phyloP scores from a whole-genome alignment of 1,284 basidiomycete genomes.

The Earliella scabrosa region DNA sequence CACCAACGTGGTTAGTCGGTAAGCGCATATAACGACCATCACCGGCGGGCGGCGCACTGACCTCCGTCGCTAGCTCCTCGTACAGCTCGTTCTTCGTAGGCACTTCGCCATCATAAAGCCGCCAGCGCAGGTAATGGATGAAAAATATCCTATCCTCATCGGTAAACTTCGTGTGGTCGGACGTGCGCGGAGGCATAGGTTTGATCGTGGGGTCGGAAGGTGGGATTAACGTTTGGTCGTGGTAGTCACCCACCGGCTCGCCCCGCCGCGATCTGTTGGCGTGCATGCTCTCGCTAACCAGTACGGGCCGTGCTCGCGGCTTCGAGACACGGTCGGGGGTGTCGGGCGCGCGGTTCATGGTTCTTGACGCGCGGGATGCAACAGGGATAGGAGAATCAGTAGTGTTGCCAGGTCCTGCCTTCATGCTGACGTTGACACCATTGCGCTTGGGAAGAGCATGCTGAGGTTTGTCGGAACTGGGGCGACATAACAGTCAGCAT shows the following conservation, averaged over 20 bases:
- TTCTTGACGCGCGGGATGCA: too few species aligned
- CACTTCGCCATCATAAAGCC: not conserved
- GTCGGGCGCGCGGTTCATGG: too few species aligned
- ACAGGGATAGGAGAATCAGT: too few species aligned
- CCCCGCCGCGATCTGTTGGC: constrained; percentile 2
- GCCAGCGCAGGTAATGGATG: constrained; percentile 2
- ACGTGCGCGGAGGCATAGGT: not conserved
- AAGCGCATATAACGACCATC: not conserved
- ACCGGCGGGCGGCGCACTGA: not conserved
- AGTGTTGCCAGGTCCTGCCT: too few species aligned
- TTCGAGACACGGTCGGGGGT: not conserved
- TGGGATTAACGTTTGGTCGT: not conserved
- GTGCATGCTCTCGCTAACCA: not conserved
- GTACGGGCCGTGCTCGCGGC: not conserved
- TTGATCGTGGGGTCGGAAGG: not conserved
- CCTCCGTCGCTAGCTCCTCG: not conserved
- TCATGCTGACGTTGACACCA: too few species aligned
- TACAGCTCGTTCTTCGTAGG: not conserved
- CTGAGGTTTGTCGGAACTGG: not conserved
- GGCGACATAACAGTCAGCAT: too few species aligned
- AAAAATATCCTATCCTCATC: constrained; percentile 3
- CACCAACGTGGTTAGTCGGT: not conserved
- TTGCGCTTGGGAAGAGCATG: too few species aligned
- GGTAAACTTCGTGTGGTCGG: not conserved
- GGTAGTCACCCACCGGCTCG: constrained; percentile 1